Percentiles rank a stretch among this genome's conserved stretches.
Evolutionary conservation across 306 rosid genomes (phyloP).

Genomic region (Boehmeria nivea): DNA sequence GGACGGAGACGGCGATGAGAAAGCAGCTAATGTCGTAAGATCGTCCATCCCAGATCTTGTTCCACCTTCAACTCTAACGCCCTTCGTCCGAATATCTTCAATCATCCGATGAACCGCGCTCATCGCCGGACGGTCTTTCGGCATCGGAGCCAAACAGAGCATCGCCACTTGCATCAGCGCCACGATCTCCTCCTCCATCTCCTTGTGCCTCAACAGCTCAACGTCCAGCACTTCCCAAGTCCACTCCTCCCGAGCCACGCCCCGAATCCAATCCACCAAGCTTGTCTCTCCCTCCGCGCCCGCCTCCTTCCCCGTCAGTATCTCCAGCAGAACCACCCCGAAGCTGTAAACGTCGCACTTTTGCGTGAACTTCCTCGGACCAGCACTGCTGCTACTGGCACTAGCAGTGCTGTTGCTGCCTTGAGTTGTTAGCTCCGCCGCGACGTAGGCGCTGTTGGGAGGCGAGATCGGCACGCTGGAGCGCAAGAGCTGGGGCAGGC

Average conservation of each 20-base stretch:
- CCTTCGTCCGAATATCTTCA: conserved; percentile 15
- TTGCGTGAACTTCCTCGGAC: not conserved
- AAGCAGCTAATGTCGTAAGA: not conserved
- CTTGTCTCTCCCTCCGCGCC: conserved; percentile 9
- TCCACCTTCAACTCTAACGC: not conserved
- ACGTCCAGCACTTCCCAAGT: conserved; percentile 24
- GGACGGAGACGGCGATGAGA: conserved; percentile 2
- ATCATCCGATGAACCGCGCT: conserved; percentile 24
- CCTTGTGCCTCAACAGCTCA: conserved; percentile 19
- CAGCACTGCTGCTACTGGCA: not conserved
- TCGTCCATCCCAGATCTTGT: conserved; percentile 12
- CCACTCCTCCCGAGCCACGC: not conserved
- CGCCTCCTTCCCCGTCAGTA: conserved; percentile 18
- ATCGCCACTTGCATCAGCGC: conserved; percentile 15
- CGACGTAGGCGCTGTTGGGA: not conserved
- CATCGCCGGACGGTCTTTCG: conserved; percentile 25
- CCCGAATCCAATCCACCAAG: conserved; percentile 7
- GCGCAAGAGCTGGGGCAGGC: conserved; percentile 18
- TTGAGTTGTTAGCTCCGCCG: conserved; percentile 18
- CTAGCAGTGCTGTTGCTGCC: too few species aligned
- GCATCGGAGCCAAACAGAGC: conserved; percentile 21
- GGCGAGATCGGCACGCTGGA: not conserved
- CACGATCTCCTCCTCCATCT: conserved; percentile 19
- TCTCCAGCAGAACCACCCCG: conserved; percentile 30
- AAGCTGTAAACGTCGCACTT: conserved; percentile 28